Base-by-base conservation (phyloP, 148 eudicot species). In the Limonium bicolor region DNA sequence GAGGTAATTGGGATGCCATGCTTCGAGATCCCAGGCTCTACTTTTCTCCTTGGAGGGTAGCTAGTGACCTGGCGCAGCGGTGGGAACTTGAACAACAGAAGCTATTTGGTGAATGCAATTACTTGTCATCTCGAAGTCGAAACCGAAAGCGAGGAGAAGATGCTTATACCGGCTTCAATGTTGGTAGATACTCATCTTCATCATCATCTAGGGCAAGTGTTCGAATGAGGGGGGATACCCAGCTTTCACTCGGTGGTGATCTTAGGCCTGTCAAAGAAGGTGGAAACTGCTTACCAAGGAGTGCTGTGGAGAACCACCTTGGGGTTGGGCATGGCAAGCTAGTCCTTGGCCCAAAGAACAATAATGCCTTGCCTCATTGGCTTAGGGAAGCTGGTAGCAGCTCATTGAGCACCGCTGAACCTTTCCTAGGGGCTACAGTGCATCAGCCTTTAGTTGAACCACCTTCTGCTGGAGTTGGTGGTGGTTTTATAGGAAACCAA, bases 1-100 rank as follows among this genome's bases (percentile, higher is more conserved):
- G 67, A 46, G 86, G 81, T 4, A 71, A 71, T 50, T 78, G 86
- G 86, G 76, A 68, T 25, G 61, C 71, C 19, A 78, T 78, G 74
- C 46, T 71, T 29, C 59, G 62, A 40, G 86, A 78, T 57, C 81
- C 72, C 12, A 60, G 68, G 58, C 56, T 78, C 37, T 65, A 60
- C 17, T 78, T 78, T 26, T 44, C 61, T 18, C 69, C 78, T 3
- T 74, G 75, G 70, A 68, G 80, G 43, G 55, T 62, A 2, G 61
- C 76, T 1, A 30, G 56, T 30, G 78, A 78, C 40, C 62, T 78
- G 38, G 73, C 77, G 13, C 48, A 49, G 17, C 74, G 65, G 53
- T 78, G 81, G 81, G 72, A 60, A 38, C 57, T 46, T 19, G 86
- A 78, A 39, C 78, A 71, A 27, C 35, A 50, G 37, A 64, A 38